Evolutionary conservation across 208 protist species (phyloP).

Genomic region (Wallacemonas sp.): DNA sequence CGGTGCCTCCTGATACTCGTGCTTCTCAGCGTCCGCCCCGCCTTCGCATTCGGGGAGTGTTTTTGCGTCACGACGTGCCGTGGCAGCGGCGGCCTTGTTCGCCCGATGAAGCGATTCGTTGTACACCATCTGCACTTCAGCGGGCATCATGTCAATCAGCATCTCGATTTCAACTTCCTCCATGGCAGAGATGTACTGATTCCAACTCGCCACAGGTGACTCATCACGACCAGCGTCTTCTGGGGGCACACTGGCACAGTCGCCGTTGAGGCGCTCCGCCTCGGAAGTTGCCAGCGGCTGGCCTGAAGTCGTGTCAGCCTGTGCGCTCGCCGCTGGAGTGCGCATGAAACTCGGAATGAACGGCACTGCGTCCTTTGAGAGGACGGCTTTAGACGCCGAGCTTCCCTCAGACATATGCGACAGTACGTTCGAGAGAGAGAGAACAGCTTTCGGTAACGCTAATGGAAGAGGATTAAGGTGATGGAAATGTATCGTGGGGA

Average conservation of each 20-base stretch:
- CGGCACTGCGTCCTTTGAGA: conserved; percentile 50
- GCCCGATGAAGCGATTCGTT: conserved; percentile 20
- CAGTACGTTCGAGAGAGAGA: too few relatives aligned
- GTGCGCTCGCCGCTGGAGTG: background rate
- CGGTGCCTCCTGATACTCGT: conserved; percentile 11
- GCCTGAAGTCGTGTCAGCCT: too few relatives aligned
- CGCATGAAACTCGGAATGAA: conserved; percentile 65
- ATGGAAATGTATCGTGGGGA: too few relatives aligned
- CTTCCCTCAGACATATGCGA: conserved; percentile 1
- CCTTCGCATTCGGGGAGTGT: background rate
- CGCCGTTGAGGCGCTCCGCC: background rate
- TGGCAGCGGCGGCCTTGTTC: conserved; percentile 8
- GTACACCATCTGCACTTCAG: conserved; percentile 38
- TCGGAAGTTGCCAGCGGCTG: background rate
- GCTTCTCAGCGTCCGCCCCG: conserved; percentile 8
- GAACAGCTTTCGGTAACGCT: too few relatives aligned
- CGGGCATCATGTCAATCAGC: conserved; percentile 47
- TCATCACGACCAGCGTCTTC: background rate
- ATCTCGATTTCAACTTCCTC: conserved; percentile 37
- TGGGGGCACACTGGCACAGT: background rate
- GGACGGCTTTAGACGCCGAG: background rate
- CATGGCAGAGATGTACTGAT: conserved; percentile 24
- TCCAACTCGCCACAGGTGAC: background rate
- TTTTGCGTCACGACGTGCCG: background rate
- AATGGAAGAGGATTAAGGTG: too few relatives aligned